Base-by-base conservation (phyloP, 148 eudicot genomes). In the Limonium bicolor region DNA sequence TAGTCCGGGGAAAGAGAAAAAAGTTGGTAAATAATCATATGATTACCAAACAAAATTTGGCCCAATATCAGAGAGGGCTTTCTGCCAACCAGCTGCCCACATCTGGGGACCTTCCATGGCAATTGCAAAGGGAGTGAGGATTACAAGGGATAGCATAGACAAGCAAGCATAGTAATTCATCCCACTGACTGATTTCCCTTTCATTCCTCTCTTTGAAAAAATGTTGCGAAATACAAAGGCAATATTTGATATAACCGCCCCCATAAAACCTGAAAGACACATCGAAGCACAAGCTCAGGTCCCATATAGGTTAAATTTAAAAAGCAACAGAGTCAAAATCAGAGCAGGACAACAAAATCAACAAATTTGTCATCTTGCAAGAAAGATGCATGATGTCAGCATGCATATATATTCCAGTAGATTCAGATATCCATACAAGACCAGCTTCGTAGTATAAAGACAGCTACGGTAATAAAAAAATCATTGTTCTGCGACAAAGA, bases 101-200 rank as follows among this genome's bases (percentile, higher is more conserved):
- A 83, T 37, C 29, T 75, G 72, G 48, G 94, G 87, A 36, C 94
- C 94, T 69, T 79, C 94, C 20, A 79, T 78, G 40, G 81, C 81
- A 41, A 83, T 50, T 33, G 88, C 81, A 76, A 83, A 83, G 18
- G 94, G 88, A 7, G 81, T 68, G 55, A 83, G 84, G 41, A 83
- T 46, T 18, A 58, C 38, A 15, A 78, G 77, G 53, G 94, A 83
- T 37, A 83, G 27, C 30, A 83, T 67, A 10, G 94, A 83, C 16
- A 83, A 50, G 53, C 94, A 78, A 21, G 94, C 94, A 23, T 83
- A 83, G 70, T 78, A 78, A 67, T 78, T 82, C 94, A 78, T 83
- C 15, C 94, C 94, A 28, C 87, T 76, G 29, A 78, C 87, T 7
- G 84, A 76, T 51, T 76, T 78, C 63, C 86, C 87, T 65, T 76